Conservation (phyloP, 345 rosid genomes). For the Leavenworthia alabamica region DNA sequence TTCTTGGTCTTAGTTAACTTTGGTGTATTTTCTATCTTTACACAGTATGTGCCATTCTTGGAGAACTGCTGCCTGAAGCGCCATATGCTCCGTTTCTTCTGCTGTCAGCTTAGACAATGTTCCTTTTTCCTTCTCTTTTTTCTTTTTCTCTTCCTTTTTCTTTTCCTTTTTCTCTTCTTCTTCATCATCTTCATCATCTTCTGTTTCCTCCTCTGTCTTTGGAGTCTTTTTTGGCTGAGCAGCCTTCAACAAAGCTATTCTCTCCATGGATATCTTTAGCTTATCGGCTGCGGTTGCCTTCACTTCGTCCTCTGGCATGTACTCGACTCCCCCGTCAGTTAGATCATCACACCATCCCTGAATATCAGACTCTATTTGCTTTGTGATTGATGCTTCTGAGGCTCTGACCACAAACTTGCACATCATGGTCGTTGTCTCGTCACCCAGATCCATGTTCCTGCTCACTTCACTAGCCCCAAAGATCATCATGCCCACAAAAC, state of each 20-base stretch:
- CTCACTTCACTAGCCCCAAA: slow-evolving; percentile 99
- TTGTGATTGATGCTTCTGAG: slow-evolving; percentile 85
- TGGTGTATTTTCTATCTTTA: slow-evolving; percentile 56
- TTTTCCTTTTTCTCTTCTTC: slow-evolving; percentile 29
- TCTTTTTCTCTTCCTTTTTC: slow-evolving; percentile 31
- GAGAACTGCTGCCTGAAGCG: slow-evolving; percentile 90
- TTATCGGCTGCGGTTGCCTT: slow-evolving; percentile 81
- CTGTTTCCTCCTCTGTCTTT: slow-evolving; percentile 46
- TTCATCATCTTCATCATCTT: slow-evolving; percentile 32
- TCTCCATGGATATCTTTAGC: slow-evolving; percentile 90
- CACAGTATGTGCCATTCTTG: slow-evolving; percentile 93
- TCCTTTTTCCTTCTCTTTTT: slow-evolving; percentile 55
- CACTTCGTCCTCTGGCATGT: slow-evolving; percentile 97
- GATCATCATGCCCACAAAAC: slow-evolving; percentile 87
- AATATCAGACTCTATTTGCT: slow-evolving; percentile 85
- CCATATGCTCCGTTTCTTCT: slow-evolving; percentile 93
- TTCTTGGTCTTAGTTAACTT: slow-evolving; percentile 33
- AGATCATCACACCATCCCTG: slow-evolving; percentile 98
- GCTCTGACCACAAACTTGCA: slow-evolving; percentile 98
- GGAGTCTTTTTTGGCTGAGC: slow-evolving; percentile 66
- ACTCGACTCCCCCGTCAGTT: slow-evolving; percentile 85
- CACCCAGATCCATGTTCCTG: slow-evolving; percentile 94
- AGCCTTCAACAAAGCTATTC: slow-evolving; percentile 83
- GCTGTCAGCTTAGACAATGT: slow-evolving; percentile 77
- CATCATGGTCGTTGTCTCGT: slow-evolving; percentile 92